A percentile compares a stretch with the other conserved stretches of the same genome.
Conservation (phyloP, 2,329 filamentous ascomycete genomes). For the Fusarium sublunatum region DNA sequence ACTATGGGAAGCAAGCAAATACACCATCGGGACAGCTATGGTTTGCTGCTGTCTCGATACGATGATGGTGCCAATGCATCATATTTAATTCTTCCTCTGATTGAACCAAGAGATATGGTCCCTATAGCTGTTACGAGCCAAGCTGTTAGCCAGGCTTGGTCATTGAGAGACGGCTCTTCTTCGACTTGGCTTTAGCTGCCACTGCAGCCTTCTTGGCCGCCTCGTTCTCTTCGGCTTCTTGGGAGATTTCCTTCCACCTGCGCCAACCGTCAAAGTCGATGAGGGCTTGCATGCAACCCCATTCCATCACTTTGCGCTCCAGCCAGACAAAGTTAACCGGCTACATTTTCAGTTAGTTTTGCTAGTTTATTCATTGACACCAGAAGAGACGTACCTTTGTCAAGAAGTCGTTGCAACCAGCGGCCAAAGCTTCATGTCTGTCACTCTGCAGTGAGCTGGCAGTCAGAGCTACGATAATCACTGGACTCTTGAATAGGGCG, state of each 20-base stretch:
- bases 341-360: constrained; percentile 57
- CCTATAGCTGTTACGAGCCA: background rate
- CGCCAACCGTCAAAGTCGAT: constrained; percentile 99
- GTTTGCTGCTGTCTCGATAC: constrained; percentile 24
- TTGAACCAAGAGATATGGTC: background rate
- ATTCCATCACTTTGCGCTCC: constrained; percentile 97
- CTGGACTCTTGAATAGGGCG: constrained; percentile 89
- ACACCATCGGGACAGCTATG: constrained; percentile 18
- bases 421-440: constrained; percentile 91
- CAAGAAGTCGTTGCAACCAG: constrained; percentile 97
- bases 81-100: background rate
- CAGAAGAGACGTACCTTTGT: constrained; percentile 77
- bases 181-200: constrained; percentile 54
- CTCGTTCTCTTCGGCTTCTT: constrained; percentile 58
- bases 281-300: constrained; percentile 99
- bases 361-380: background rate
- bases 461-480: constrained; percentile 97
- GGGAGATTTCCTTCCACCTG: constrained; percentile 89
- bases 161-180: constrained; percentile 58
- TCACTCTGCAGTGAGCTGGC: constrained; percentile 95
- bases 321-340: constrained; percentile 98
- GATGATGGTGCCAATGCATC: background rate
- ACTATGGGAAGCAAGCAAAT: constrained; percentile 13
- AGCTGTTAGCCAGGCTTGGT: constrained; percentile 39
- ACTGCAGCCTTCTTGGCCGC: constrained; percentile 55